Percentiles rank a stretch among this genome's conserved stretches.
These are phyloP conservation scores for Oidium heveae DNA, from an alignment of 2,329 filamentous ascomycete species.

Conservation along the genomic window DNA sequence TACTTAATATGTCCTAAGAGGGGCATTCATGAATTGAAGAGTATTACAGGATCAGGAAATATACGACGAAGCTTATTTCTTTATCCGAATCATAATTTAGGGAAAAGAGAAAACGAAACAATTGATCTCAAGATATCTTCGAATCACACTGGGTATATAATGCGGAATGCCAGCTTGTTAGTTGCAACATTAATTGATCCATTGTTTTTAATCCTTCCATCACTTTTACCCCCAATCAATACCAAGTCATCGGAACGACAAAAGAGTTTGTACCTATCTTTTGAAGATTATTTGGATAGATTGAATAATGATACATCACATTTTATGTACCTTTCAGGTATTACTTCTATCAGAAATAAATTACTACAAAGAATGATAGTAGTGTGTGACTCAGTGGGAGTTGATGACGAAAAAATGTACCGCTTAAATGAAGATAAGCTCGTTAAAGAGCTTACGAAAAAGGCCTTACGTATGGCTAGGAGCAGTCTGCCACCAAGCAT, in stretches of 20 bases:
- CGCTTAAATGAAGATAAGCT: slow-evolving; percentile 52
- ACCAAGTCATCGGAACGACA: slow-evolving; percentile 20
- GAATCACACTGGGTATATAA: slow-evolving; percentile 23
- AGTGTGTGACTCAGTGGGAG: slow-evolving; percentile 62
- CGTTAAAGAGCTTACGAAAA: slow-evolving; percentile 34
- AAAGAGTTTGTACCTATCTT: slow-evolving; percentile 39
- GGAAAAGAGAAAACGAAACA: slow-evolving; percentile 5
- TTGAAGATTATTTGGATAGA: slow-evolving; percentile 47
- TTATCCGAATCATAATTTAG: slow-evolving; percentile 2
- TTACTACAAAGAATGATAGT: slow-evolving; percentile 40
- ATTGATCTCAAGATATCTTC: neutral
- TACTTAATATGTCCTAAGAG: slow-evolving; percentile 36
- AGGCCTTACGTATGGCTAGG: slow-evolving; percentile 43
- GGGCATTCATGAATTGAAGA: slow-evolving; percentile 40
- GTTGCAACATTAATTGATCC: slow-evolving; percentile 67
- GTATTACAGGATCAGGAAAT: slow-evolving; percentile 25
- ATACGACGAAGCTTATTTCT: slow-evolving; percentile 38
- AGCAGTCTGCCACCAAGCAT: slow-evolving; percentile 49
- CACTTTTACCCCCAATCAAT: slow-evolving; percentile 25
- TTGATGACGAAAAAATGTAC: slow-evolving; percentile 67
- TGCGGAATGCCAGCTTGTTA: slow-evolving; percentile 48
- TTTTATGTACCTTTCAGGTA: slow-evolving; percentile 29
- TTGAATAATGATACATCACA: slow-evolving; percentile 30
- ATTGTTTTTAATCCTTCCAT: slow-evolving; percentile 59
- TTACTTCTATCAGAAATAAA: slow-evolving; percentile 18